Evolutionary conservation across 257 asterid genomes (phyloP), one percentile per base, ranked within the genome.

Genomic region (Solanum pimpinellifolium): DNA sequence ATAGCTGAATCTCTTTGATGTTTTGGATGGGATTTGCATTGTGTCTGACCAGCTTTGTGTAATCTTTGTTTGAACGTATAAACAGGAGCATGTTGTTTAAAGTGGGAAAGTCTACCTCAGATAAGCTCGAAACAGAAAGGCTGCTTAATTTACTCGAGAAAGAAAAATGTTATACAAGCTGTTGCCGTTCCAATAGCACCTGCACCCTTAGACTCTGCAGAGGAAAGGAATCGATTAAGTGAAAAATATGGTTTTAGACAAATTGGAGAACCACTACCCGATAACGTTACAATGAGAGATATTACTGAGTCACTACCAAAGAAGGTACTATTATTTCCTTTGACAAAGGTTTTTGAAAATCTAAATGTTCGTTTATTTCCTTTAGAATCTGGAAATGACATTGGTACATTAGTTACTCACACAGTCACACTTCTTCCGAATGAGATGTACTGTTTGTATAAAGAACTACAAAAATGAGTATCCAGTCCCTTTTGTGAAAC

Each of bases 231-330:
- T 74, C 88, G 86, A 85, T 90, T 96, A 88, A 86, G 91, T 80
- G 91, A 93, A 89, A 92, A 92, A 47, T 97, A 96, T 77, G 99
- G 99, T 52, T 95, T 97, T 91, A 92, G 93, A 78, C 92, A 97
- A 89, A 97, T 96, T 86, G 99, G 98, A 88, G 99, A 97, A 89
- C 95, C 98, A 23, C 95, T 97, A 90, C 99, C 99, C 9, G 97
- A 92, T 86, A 91, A 90, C 42, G 92, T 96, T 62, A 94, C 98
- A 9, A 42, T 97, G 85, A 96, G 93, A 89, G 96, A 96, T 89
- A 93, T 96, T 83, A 77, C 86, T 35, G 97, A 96, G 18, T 94
- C 98, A 20, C 95, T 97, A 87, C 99, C 99, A 3, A 95, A 90
- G 87, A 94, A 97, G 98, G 99, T 95, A 85, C 66, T 46, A 88